Evolutionary conservation across 2,329 filamentous ascomycete genomes (phyloP).

Genomic region (Aspergillus quadrilineatus): DNA sequence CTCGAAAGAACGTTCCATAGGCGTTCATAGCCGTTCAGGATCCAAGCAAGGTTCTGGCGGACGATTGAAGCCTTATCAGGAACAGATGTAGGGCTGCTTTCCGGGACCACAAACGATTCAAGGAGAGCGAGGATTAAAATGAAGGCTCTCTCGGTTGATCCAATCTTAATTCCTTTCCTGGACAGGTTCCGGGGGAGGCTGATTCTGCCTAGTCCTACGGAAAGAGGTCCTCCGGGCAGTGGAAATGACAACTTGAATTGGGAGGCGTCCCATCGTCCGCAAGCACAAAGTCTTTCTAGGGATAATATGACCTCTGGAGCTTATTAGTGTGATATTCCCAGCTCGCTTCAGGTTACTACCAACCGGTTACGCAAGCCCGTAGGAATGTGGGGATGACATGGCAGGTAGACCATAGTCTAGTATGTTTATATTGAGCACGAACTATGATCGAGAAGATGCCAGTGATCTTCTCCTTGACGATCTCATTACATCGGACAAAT

Average conservation of each 20-base stretch:
- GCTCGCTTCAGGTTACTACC: constrained; percentile 20
- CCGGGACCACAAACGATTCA: constrained; percentile 28
- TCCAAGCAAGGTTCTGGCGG: constrained; percentile 36
- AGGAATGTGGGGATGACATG: constrained; percentile 34
- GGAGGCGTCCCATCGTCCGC: constrained; percentile 9
- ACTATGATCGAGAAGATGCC: constrained; percentile 35
- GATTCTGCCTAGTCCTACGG: constrained; percentile 32
- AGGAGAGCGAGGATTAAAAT: constrained; percentile 31
- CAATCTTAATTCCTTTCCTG: constrained; percentile 26
- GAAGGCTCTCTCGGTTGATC: constrained; percentile 28
- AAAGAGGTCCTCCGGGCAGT: constrained; percentile 24
- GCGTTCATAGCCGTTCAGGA: constrained; percentile 34
- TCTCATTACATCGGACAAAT: constrained; percentile 41
- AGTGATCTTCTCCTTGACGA: constrained; percentile 42
- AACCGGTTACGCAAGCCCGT: constrained; percentile 39
- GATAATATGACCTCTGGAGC: constrained; percentile 46
- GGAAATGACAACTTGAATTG: constrained; percentile 27
- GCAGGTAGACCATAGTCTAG: constrained; percentile 29
- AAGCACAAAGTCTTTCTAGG: constrained; percentile 36
- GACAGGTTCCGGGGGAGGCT: constrained; percentile 31
- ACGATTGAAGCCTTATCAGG: constrained; percentile 24
- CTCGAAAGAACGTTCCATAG: constrained; percentile 31
- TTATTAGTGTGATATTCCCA: constrained; percentile 18
- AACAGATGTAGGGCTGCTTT: constrained; percentile 8
- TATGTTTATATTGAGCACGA: constrained; percentile 34